phyloP scores from a whole-genome alignment of 2,329 filamentous ascomycete genomes.

The Exutisphaerella laricina region DNA sequence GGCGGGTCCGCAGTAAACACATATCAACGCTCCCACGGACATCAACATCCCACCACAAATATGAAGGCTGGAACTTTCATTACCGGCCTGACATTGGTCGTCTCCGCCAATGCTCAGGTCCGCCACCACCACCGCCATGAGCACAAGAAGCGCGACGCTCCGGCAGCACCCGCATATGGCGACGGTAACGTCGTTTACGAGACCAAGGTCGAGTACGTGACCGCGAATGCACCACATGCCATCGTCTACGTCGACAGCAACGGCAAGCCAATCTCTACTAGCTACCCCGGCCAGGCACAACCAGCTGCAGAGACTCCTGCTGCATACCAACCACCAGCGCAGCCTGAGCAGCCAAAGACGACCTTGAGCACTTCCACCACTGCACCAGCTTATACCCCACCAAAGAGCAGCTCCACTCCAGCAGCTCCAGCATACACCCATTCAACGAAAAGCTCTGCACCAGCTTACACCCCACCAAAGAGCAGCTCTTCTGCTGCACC shows the following conservation, averaged over 20 bases:
- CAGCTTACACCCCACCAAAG: constrained; percentile 9
- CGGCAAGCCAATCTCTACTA: constrained; percentile 46
- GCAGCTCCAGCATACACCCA: constrained; percentile 11
- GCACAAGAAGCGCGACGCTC: constrained; percentile 33
- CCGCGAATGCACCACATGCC: constrained; percentile 44
- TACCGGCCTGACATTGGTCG: constrained; percentile 24
- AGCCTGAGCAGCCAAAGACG: constrained; percentile 11
- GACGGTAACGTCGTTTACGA: too few species aligned
- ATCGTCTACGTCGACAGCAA: constrained; percentile 57
- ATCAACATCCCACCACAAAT: constrained; percentile 14
- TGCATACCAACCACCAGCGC: not conserved
- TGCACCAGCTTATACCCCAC: not conserved
- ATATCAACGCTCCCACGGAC: not conserved
- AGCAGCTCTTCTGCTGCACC: constrained; percentile 1
- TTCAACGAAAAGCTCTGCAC: constrained; percentile 12
- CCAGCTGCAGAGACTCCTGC: constrained; percentile 1
- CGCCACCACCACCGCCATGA: constrained; percentile 36
- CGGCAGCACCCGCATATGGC: too few species aligned
- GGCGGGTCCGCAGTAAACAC: constrained; percentile 21
- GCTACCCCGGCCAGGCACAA: constrained; percentile 1
- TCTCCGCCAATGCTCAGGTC: constrained; percentile 23
- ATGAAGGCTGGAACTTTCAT: constrained; percentile 31
- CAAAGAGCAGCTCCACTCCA: not conserved
- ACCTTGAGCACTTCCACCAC: not conserved
- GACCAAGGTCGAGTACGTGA: constrained; percentile 34